phyloP scores from a whole-genome alignment of 441 rosid species.

The Erodium chrysanthum region DNA sequence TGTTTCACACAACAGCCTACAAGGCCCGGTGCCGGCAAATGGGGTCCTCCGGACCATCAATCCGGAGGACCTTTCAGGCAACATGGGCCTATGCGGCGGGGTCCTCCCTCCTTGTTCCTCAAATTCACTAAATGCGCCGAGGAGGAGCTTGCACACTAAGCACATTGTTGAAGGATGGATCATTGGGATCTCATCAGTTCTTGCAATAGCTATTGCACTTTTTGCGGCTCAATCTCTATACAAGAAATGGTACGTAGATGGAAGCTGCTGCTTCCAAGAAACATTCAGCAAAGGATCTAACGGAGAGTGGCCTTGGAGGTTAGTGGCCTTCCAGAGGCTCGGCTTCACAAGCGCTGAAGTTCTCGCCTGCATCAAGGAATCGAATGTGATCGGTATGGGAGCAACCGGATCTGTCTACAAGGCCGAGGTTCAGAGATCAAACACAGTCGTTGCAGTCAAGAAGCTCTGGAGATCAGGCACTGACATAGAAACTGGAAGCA shows the following conservation, averaged over 20 bases:
- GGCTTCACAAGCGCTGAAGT: slow-evolving; percentile 60
- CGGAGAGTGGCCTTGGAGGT: slow-evolving; percentile 87
- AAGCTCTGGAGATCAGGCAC: slow-evolving; percentile 62
- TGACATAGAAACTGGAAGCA: slow-evolving; percentile 44
- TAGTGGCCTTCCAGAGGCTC: slow-evolving; percentile 79
- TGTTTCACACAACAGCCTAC: slow-evolving; percentile 59
- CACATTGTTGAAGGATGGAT: slow-evolving; percentile 45
- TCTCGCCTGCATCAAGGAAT: slow-evolving; percentile 51
- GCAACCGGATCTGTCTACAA: slow-evolving; percentile 71
- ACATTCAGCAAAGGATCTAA: slow-evolving; percentile 35
- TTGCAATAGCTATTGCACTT: slow-evolving; percentile 37
- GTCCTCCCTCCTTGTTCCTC: slow-evolving; percentile 53
- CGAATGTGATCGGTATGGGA: slow-evolving; percentile 75
- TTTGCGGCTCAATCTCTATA: slow-evolving; percentile 31
- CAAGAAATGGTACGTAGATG: slow-evolving; percentile 36
- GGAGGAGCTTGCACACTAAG: slow-evolving; percentile 30
- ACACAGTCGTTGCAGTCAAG: slow-evolving; percentile 59
- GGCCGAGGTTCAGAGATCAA: slow-evolving; percentile 47
- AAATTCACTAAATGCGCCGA: slow-evolving; percentile 19
- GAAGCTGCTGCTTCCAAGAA: slow-evolving; percentile 31
- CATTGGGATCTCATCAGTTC: slow-evolving; percentile 41
- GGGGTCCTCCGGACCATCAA: slow-evolving; percentile 59
- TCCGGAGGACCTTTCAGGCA: slow-evolving; percentile 57
- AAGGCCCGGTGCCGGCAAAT: slow-evolving; percentile 65
- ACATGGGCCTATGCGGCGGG: slow-evolving; percentile 60